Base-by-base conservation (phyloP, 2,329 filamentous ascomycete genomes). In the Exophiala oligosperma region DNA sequence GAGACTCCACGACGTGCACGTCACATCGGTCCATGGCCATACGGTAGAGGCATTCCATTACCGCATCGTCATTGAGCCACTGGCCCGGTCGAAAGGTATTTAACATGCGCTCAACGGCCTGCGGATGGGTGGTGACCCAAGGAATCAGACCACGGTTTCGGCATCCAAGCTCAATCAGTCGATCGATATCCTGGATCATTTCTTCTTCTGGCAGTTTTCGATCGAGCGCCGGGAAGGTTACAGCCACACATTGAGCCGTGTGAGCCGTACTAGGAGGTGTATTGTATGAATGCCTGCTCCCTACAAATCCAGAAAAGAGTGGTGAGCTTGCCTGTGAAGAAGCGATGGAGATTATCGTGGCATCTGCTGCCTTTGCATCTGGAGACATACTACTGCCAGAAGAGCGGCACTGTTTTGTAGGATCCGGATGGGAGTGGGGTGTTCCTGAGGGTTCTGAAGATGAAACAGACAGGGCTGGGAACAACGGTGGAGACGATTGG, bases 41-140 rank as follows among this genome's bases (percentile, higher is more conserved):
- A 24, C 49, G 49, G 49, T 51, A 51, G 49, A 51, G 32, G 17
- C 17, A 40, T 51, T 51, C 49, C 49, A 51, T 51, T 7, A 51
- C 32, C 17, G 49, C 32, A 28, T 51, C 49, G 49, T 51, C 32
- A 28, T 41, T 51, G 2, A 51, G 35, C 49, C 49, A 51, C 38
- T 51, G 32, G 49, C 32, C 49, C n/a, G 49, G 49, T 37, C 49
- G 49, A 40, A 51, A 51, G 24, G 32, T 51, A 37, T 37, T 51
- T 29, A 51, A 51, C 21, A 37, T 51, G 17, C 38, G 32, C 38
- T 51, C 49, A 24, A 40, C n/a, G n/a, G 32, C 49, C 24, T 51
- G 29, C 12, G 49, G 49, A 24, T 40, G n/a, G 17, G 38, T 40
- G 21, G 49, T 51, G 23, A 24, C 38, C 49, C 32, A 51, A 24